These are phyloP conservation scores for Aspergillus eucalypticola DNA, from an alignment of 2,329 filamentous ascomycete species.

Conservation along the genomic window DNA sequence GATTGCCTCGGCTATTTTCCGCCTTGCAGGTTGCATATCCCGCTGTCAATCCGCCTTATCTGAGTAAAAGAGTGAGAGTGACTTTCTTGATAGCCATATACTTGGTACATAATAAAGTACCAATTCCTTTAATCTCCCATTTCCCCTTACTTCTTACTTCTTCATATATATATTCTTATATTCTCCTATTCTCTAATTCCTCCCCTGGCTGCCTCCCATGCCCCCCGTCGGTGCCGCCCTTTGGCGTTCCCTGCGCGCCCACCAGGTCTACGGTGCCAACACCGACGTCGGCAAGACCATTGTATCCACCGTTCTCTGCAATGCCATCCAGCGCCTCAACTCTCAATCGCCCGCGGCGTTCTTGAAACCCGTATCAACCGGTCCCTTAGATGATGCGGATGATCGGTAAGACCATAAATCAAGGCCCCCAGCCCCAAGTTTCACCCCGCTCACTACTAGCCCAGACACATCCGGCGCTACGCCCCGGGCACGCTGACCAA, in stretches of 20 bases:
- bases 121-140: neutral
- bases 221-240: slow-evolving; percentile 60
- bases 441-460: neutral
- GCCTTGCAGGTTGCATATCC: neutral
- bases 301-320: slow-evolving; percentile 70
- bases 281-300: slow-evolving; percentile 86
- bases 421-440: neutral
- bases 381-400: slow-evolving; percentile 68
- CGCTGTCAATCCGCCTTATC: neutral
- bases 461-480: slow-evolving; percentile 62
- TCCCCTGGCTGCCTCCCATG: slow-evolving; percentile 28
- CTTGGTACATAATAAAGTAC: neutral
- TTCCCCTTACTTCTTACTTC: neutral
- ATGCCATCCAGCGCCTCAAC: slow-evolving; percentile 53
- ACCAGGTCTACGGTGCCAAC: slow-evolving; percentile 81
- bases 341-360: slow-evolving; percentile 58
- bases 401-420: slow-evolving; percentile 53
- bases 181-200: neutral
- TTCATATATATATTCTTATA: neutral
- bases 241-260: slow-evolving; percentile 67
- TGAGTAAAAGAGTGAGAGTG: no score
- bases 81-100: neutral
- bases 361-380: slow-evolving; percentile 81
- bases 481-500: slow-evolving; percentile 58
- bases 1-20: neutral